Conservation (phyloP, 2,329 filamentous ascomycete species). For the Penicillium sp. region DNA sequence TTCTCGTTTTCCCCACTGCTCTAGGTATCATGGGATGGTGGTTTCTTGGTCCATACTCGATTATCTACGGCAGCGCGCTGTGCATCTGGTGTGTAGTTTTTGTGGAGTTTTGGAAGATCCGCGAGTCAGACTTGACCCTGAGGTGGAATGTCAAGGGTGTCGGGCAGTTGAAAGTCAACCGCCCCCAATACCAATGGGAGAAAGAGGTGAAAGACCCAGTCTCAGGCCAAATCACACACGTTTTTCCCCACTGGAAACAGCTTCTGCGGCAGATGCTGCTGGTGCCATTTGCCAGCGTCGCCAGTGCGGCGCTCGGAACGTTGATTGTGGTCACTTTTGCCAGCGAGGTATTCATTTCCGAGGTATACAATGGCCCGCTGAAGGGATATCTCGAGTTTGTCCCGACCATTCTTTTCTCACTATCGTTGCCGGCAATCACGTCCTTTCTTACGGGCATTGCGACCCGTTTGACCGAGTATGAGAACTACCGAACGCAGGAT, state of each 20-base stretch:
- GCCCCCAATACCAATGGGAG: constrained; percentile 78
- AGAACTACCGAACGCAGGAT: constrained; percentile 91
- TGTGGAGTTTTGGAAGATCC: constrained; percentile 94
- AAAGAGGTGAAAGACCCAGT: constrained; percentile 75
- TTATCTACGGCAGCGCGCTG: constrained; percentile 74
- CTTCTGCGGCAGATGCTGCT: constrained; percentile 77
- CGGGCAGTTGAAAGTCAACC: constrained; percentile 74
- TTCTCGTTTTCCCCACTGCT: constrained; percentile 77
- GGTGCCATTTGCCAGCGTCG: constrained; percentile 79
- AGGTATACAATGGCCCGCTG: constrained; percentile 87
- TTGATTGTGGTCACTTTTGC: constrained; percentile 86
- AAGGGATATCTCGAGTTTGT: constrained; percentile 83
- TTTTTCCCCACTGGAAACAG: constrained; percentile 76
- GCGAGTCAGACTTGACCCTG: constrained; percentile 81
- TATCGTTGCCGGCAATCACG: constrained; percentile 76
- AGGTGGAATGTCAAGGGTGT: constrained; percentile 88
- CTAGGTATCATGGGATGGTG: constrained; percentile 78
- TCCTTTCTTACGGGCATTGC: constrained; percentile 75
- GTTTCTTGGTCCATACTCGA: constrained; percentile 81
- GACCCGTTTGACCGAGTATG: constrained; percentile 73
- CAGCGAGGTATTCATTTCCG: constrained; percentile 93
- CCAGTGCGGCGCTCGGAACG: constrained; percentile 71
- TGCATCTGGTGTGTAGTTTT: constrained; percentile 88
- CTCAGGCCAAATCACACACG: constrained; percentile 74
- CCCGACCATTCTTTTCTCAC: constrained; percentile 83